Evolutionary conservation across 768 basidiomycete genomes (phyloP).

Genomic region (Paxillus involutus): DNA sequence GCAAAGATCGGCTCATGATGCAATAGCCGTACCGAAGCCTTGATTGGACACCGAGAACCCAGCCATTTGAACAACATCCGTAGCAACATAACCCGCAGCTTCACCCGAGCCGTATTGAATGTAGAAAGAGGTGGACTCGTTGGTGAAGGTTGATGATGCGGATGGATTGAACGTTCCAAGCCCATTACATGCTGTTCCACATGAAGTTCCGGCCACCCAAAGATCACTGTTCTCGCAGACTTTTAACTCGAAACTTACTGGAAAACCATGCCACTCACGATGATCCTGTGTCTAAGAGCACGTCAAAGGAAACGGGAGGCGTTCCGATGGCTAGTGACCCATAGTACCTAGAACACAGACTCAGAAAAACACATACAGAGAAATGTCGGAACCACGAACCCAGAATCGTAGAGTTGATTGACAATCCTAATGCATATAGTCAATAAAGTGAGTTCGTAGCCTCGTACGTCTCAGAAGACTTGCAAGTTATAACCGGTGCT

Average conservation of each 20-base stretch:
- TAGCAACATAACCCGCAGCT: conserved; percentile 44
- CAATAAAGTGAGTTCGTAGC: conserved; percentile 1
- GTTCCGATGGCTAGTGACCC: conserved; percentile 45
- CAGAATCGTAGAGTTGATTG: conserved; percentile 67
- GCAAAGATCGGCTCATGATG: neutral
- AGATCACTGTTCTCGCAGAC: conserved; percentile 43
- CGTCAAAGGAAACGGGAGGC: conserved; percentile 44
- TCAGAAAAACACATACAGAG: neutral
- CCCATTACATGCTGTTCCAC: conserved; percentile 30
- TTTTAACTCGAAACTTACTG: neutral
- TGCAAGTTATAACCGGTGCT: conserved; percentile 53
- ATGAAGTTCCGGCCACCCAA: conserved; percentile 45
- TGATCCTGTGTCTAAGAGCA: conserved; percentile 55
- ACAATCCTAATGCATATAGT: conserved; percentile 43
- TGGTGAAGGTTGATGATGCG: conserved; percentile 37
- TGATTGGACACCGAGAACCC: conserved; percentile 51
- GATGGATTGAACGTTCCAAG: conserved; percentile 32
- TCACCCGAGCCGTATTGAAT: conserved; percentile 50
- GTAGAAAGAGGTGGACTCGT: conserved; percentile 35
- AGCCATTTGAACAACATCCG: conserved; percentile 50
- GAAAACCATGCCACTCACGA: conserved; percentile 21
- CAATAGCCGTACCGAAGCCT: conserved; percentile 34
- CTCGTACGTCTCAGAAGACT: conserved; percentile 15
- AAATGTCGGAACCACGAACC: conserved; percentile 34
- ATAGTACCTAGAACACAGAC: conserved; percentile 28